Evolutionary conservation across 2,329 filamentous ascomycete genomes (phyloP), one percentile per base, ranked within the genome.

Genomic region (Fusarium graminum): DNA sequence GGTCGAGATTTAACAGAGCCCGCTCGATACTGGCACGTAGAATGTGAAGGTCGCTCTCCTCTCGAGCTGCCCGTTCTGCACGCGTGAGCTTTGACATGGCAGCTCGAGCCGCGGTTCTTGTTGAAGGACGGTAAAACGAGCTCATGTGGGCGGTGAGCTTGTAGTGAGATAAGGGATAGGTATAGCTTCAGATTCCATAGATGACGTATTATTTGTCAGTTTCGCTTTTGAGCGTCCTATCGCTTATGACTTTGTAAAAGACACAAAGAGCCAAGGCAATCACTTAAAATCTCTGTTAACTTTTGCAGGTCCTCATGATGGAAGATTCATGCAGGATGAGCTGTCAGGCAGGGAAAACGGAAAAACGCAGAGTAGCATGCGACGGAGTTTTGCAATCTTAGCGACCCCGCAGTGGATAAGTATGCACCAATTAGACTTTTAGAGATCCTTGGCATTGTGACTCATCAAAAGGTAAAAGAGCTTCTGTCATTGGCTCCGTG

Each of bases 71-170:
- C n/a, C 59, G 58, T 39, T 63, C 58, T 7, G 59, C 51, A 34
- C 50, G 58, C 29, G 58, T 57, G 38, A 63, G 59, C 59, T 57
- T 63, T 29, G 59, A 58, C 29, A 54, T 57, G 22, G 51, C 51
- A 41, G 59, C 59, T 54, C 57, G 43, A 29, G 59, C 59, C 45
- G 59, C 25, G 36, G 42, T 43, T 39, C 46, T 63, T 30, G 36
- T 57, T 28, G 59, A 63, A 29, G 59, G 59, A 54, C 59, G 43
- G 50, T 63, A 63, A 19, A 63, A 54, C 38, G 58, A 57, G 59
- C 59, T 63, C 59, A 63, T 63, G 43, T 43, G 39, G 42, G 52
- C 34, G 34, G 34, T 36, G 34, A 36, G 34, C 34, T 36, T 17
- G n/a, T 16, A 16, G 32, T 13, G n/a, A n/a, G 34, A 36, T 36